phyloP scores from a whole-genome alignment of 208 protist genomes.

The Trypanosoma lewisi region DNA sequence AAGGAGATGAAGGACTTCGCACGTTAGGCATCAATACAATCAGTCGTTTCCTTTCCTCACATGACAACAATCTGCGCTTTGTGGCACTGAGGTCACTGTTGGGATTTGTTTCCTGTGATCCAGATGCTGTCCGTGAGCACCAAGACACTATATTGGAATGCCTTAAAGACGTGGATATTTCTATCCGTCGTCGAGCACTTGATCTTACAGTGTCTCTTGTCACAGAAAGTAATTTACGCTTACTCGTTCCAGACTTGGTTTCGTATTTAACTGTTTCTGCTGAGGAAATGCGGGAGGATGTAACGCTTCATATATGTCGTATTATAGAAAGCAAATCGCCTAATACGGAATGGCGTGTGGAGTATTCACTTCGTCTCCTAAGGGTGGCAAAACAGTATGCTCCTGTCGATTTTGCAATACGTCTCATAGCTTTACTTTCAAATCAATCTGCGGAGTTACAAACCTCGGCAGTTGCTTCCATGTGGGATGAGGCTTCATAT shows the following conservation, averaged over 20 bases:
- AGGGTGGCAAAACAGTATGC: constrained; percentile 71
- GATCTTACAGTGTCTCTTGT: constrained; percentile 97
- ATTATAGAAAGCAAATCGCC: constrained; percentile 93
- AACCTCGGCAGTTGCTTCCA: constrained; percentile 74
- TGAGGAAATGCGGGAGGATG: constrained; percentile 93
- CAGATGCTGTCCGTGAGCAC: constrained; percentile 88
- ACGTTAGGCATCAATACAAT: constrained; percentile 98
- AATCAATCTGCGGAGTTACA: constrained; percentile 86
- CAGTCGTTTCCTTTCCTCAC: constrained; percentile 95
- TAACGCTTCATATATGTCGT: constrained; percentile 91
- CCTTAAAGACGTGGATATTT: constrained; percentile 95
- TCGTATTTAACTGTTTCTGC: constrained; percentile 91
- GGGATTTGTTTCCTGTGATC: constrained; percentile 86
- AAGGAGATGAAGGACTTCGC: constrained; percentile 84
- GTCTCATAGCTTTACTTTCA: constrained; percentile 90
- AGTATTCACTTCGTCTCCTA: constrained; percentile 94
- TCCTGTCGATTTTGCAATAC: constrained; percentile 61
- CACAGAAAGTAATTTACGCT: constrained; percentile 90
- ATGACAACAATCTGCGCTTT: constrained; percentile 99
- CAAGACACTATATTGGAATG: constrained; percentile 96
- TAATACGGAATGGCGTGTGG: constrained; percentile 95
- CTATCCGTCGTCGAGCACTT: constrained; percentile 95
- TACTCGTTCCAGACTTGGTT: constrained; percentile 95
- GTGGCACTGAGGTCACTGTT: constrained; percentile 95
- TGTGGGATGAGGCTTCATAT: constrained; percentile 88